Percentiles rank a stretch among this genome's conserved stretches.
Evolutionary conservation across 2,329 filamentous ascomycete species (phyloP).

Genomic region (Penicillium freii): DNA sequence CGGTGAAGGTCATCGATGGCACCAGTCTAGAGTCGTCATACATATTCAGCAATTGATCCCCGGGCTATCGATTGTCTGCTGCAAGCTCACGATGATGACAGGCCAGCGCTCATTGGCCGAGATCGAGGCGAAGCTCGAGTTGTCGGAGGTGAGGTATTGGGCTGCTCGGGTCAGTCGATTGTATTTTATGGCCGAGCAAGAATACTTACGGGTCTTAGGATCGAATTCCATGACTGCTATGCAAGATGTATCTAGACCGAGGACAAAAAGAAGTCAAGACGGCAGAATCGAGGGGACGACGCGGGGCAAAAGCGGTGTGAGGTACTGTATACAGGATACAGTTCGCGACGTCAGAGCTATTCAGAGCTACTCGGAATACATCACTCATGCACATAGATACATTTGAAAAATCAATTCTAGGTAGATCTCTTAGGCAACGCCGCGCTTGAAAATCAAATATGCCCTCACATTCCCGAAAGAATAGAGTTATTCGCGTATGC

Average conservation of each 20-base stretch:
- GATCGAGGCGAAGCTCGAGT: slow-evolving; percentile 78
- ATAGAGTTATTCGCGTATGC: slow-evolving; percentile 83
- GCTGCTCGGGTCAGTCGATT: slow-evolving; percentile 49
- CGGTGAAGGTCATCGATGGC: slow-evolving; percentile 94
- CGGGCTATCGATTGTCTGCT: neutral
- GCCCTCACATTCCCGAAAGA: slow-evolving; percentile 66
- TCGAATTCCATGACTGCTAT: slow-evolving; percentile 65
- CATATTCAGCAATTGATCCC: slow-evolving; percentile 4
- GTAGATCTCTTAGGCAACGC: slow-evolving; percentile 27
- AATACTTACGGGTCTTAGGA: slow-evolving; percentile 65
- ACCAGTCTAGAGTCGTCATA: slow-evolving; percentile 62
- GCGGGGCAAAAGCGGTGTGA: slow-evolving; percentile 24
- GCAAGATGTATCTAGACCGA: slow-evolving; percentile 8
- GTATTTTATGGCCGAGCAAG: slow-evolving; percentile 1
- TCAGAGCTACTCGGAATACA: slow-evolving; percentile 2
- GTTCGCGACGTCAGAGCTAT: slow-evolving; percentile 8
- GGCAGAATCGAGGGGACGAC: slow-evolving; percentile 15
- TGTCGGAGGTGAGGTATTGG: slow-evolving; percentile 75
- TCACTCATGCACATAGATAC: slow-evolving; percentile 18
- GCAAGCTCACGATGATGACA: slow-evolving; percentile 72
- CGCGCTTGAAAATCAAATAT: slow-evolving; percentile 21
- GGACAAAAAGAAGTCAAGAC: slow-evolving; percentile 16
- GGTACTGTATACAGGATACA: neutral
- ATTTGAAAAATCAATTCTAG: slow-evolving; percentile 17
- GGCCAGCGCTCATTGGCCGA: slow-evolving; percentile 91